These are phyloP conservation scores for Alternaria alternata DNA, from an alignment of 2,329 filamentous ascomycete species.

Conservation along the genomic window DNA sequence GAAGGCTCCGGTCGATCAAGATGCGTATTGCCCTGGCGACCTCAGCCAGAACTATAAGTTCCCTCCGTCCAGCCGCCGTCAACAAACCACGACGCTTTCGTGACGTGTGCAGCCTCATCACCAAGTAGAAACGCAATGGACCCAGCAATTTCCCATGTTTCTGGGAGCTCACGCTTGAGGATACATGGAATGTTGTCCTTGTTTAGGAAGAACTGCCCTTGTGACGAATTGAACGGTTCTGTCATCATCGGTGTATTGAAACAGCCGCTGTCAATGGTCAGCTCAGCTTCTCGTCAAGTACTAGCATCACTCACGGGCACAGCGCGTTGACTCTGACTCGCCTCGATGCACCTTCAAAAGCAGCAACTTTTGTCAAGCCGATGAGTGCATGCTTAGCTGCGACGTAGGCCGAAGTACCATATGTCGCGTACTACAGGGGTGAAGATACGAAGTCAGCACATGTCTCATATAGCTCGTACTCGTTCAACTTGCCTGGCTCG, in stretches of 20 bases:
- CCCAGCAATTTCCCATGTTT: constrained; percentile 10
- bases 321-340: constrained; percentile 22
- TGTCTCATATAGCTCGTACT: background rate
- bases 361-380: constrained; percentile 49
- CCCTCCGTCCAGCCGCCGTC: constrained; percentile 3
- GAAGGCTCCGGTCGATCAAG: background rate
- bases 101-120: constrained; percentile 4
- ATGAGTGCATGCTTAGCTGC: constrained; percentile 51
- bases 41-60: constrained; percentile 1
- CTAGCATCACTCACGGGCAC: constrained; percentile 13
- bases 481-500: constrained; percentile 1
- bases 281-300: background rate
- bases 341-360: constrained; percentile 44
- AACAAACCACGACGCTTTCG: constrained; percentile 10
- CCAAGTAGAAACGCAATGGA: constrained; percentile 2
- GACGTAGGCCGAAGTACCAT: constrained; percentile 51
- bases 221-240: constrained; percentile 1
- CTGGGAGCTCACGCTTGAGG: constrained; percentile 6
- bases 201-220: background rate
- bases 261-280: background rate
- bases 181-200: constrained; percentile 7
- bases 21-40: background rate
- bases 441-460: background rate
- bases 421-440: constrained; percentile 35
- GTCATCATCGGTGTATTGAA: constrained; percentile 10